Evolutionary conservation across 208 protist species (phyloP).

Genomic region (Angomonas ambiguus): DNA sequence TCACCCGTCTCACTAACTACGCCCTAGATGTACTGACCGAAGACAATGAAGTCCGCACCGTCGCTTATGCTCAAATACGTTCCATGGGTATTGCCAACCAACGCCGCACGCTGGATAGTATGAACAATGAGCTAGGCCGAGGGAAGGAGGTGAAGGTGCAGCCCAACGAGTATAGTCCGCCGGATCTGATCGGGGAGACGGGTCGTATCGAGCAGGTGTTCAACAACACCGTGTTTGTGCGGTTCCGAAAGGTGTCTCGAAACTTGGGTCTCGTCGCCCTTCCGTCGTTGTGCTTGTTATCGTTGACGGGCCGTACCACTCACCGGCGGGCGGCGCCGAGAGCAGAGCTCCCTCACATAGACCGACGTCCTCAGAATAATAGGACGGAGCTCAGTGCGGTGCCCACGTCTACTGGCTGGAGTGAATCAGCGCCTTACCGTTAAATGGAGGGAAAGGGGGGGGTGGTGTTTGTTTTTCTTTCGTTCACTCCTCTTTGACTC

Average conservation of each 20-base stretch:
- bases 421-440: not conserved
- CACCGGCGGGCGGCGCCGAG: slow-evolving; percentile 34
- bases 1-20: slow-evolving; percentile 58
- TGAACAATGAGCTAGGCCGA: slow-evolving; percentile 71
- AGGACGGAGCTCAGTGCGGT: slow-evolving; percentile 38
- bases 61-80: slow-evolving; percentile 74
- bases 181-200: slow-evolving; percentile 61
- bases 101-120: slow-evolving; percentile 62
- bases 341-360: slow-evolving; percentile 37
- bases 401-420: not conserved
- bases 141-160: slow-evolving; percentile 76
- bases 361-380: slow-evolving; percentile 42
- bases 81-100: slow-evolving; percentile 20
- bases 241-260: slow-evolving; percentile 50
- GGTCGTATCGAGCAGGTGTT: slow-evolving; percentile 85
- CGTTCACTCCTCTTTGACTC: slow-evolving; percentile 7
- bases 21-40: slow-evolving; percentile 81
- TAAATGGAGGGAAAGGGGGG: not conserved
- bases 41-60: slow-evolving; percentile 62
- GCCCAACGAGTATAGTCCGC: slow-evolving; percentile 46
- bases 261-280: slow-evolving; percentile 78
- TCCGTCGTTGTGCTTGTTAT: slow-evolving; percentile 52
- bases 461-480: not conserved
- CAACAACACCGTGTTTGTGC: slow-evolving; percentile 77
- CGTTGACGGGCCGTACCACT: slow-evolving; percentile 71